These are phyloP conservation scores for Picea glauca DNA, from an alignment of 75 land plant species.

Conservation along the genomic window DNA sequence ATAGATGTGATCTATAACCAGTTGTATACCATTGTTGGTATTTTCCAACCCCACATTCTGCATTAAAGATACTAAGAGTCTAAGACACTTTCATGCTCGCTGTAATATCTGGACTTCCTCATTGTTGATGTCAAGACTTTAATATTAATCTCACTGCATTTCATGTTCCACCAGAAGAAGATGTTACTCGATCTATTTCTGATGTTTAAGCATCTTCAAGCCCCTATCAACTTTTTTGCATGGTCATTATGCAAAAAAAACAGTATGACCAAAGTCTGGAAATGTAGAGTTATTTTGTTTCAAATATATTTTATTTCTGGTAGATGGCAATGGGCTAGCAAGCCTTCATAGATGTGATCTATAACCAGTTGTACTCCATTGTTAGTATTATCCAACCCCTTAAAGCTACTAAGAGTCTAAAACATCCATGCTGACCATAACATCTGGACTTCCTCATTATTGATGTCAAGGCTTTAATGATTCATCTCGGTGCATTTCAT, in stretches of 20 bases:
- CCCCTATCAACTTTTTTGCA: neutral
- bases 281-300: no score
- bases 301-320: no score
- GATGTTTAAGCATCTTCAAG: conserved; percentile 3
- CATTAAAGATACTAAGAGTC: neutral
- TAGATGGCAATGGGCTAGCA: neutral
- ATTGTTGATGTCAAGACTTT: neutral
- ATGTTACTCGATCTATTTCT: neutral
- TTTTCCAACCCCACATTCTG: neutral
- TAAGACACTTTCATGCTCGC: no score
- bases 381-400: neutral
- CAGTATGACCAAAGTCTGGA: no score
- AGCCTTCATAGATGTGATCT: neutral
- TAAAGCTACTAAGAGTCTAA: neutral
- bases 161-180: neutral
- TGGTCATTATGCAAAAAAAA: no score
- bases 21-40: neutral
- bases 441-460: neutral
- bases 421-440: no score
- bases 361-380: neutral
- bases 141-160: neutral
- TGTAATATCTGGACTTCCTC: neutral
- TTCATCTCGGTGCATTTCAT: neutral
- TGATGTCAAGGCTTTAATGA: neutral
- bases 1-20: neutral